These are phyloP conservation scores for Verticillium dahliae DNA, from an alignment of 2,329 filamentous ascomycete genomes.

Conservation along the genomic window DNA sequence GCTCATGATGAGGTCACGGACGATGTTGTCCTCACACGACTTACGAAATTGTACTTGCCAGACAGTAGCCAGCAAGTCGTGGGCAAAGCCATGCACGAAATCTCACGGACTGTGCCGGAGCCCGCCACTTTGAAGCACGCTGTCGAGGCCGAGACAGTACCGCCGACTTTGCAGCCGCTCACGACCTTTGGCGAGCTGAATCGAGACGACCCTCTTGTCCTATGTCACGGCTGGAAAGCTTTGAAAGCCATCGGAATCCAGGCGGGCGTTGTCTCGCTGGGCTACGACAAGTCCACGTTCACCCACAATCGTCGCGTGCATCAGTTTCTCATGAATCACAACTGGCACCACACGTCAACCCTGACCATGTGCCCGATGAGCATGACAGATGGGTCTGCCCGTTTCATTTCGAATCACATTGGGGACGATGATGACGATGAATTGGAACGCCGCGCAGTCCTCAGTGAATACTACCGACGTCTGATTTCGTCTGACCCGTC, in stretches of 20 bases:
- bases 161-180: constrained; percentile 8
- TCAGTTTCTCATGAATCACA: constrained; percentile 7
- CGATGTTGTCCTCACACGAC: too few species aligned
- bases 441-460: constrained; percentile 29
- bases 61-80: neutral
- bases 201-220: constrained; percentile 8
- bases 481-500: constrained; percentile 45
- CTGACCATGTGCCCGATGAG: constrained; percentile 49
- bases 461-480: constrained; percentile 44
- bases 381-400: constrained; percentile 59
- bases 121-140: neutral
- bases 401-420: constrained; percentile 40
- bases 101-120: neutral
- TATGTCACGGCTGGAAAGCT: constrained; percentile 11
- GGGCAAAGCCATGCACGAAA: neutral
- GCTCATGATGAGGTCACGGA: too few species aligned
- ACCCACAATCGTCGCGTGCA: constrained; percentile 10
- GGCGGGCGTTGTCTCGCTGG: constrained; percentile 9
- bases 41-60: too few species aligned
- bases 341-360: constrained; percentile 5
- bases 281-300: constrained; percentile 4
- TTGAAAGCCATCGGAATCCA: constrained; percentile 11
- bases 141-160: constrained; percentile 7
- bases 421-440: constrained; percentile 9
- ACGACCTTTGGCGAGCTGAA: constrained; percentile 11